phyloP scores from a whole-genome alignment of 2,329 filamentous ascomycete genomes.

The Metarhizium guizhouense region DNA sequence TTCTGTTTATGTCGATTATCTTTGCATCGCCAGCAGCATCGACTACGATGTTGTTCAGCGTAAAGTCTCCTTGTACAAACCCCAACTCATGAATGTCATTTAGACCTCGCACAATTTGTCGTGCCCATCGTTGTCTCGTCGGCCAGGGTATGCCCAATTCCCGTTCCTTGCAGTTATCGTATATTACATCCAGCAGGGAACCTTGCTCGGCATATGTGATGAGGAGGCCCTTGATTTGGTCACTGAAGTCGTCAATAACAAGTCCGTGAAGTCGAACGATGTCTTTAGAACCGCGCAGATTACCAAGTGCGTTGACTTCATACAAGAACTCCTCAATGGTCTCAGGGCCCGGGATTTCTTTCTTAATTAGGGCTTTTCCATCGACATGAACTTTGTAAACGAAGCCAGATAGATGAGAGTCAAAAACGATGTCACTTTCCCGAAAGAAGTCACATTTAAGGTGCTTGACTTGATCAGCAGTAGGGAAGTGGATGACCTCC shows the following conservation, averaged over 20 bases:
- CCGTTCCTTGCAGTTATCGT: slow-evolving; percentile 58
- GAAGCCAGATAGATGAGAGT: slow-evolving; percentile 91
- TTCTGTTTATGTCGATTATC: slow-evolving; percentile 96
- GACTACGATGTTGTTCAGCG: slow-evolving; percentile 92
- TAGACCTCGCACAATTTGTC: slow-evolving; percentile 81
- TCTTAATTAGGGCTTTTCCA: slow-evolving; percentile 74
- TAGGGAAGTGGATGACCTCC: slow-evolving; percentile 85
- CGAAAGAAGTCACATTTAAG: slow-evolving; percentile 54
- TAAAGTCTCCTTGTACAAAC: slow-evolving; percentile 97
- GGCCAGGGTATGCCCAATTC: slow-evolving; percentile 50
- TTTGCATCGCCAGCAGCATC: slow-evolving; percentile 77
- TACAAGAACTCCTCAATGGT: slow-evolving; percentile 95
- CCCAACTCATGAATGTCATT: slow-evolving; percentile 91
- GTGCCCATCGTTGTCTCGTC: slow-evolving; percentile 76
- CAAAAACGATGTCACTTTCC: slow-evolving; percentile 73
- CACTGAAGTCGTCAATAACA: slow-evolving; percentile 80
- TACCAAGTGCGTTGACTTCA: slow-evolving; percentile 89
- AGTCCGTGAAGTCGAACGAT: slow-evolving; percentile 85
- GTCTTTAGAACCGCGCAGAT: slow-evolving; percentile 59
- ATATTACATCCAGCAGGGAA: slow-evolving; percentile 83
- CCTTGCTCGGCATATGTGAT: slow-evolving; percentile 83
- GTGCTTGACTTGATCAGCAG: slow-evolving; percentile 63
- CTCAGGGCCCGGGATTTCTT: slow-evolving; percentile 93
- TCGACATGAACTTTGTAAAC: slow-evolving; percentile 83
- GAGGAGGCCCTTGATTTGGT: slow-evolving; percentile 76